A percentile compares a stretch with the other conserved stretches of the same genome.
These are phyloP conservation scores for Turnera subulata DNA, from an alignment of 345 rosid species.

Conservation along the genomic window DNA sequence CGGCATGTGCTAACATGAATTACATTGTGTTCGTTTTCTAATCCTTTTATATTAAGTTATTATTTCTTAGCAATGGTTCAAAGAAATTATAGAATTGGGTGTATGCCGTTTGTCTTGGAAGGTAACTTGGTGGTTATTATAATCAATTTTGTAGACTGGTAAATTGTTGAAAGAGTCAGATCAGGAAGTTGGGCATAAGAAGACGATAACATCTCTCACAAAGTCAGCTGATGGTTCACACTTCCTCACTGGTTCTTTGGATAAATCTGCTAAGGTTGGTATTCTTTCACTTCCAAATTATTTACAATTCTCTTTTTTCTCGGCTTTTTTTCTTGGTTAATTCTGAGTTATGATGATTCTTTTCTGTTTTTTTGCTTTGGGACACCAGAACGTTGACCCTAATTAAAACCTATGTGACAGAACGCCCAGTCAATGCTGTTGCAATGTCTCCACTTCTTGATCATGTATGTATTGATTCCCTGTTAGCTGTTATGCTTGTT, in stretches of 20 bases:
- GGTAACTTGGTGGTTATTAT: too few relatives aligned
- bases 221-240: conserved; percentile 84
- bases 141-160: conserved; percentile 61
- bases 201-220: conserved; percentile 69
- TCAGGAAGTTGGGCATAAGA: conserved; percentile 77
- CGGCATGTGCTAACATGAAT: too few relatives aligned
- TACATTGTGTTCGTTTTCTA: too few relatives aligned
- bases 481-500: background rate
- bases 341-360: conserved; percentile 7
- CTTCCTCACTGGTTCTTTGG: conserved; percentile 83
- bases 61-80: too few relatives aligned
- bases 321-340: too few relatives aligned
- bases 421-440: conserved; percentile 94
- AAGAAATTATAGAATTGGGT: too few relatives aligned
- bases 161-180: conserved; percentile 66
- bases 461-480: conserved; percentile 55
- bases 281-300: background rate
- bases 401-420: conserved; percentile 78
- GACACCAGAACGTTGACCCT: conserved; percentile 80
- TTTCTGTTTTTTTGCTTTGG: conserved; percentile 62
- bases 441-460: conserved; percentile 92
- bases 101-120: too few relatives aligned
- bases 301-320: too few relatives aligned
- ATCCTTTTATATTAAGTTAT: too few relatives aligned
- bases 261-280: conserved; percentile 88